Evolutionary conservation across 768 basidiomycete species (phyloP), one percentile per base, ranked within the genome.

Genomic region (Mycena rosella): DNA sequence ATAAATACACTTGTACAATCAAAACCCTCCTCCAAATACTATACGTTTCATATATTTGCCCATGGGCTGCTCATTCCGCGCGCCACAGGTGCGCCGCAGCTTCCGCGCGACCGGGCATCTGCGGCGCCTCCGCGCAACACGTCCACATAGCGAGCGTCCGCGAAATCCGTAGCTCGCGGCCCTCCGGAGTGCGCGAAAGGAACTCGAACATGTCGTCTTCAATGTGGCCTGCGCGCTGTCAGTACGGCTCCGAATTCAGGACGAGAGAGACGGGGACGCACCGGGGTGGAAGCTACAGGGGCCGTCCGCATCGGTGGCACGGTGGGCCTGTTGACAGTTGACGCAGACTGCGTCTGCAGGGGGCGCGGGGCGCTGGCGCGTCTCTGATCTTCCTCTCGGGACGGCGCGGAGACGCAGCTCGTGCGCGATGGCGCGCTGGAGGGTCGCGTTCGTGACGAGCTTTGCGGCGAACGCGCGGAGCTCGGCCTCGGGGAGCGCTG

Each of bases 81-180:
- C 48, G 54, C 64, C 63, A 66, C 26, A 67, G 52, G 49, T 77
- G 73, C 13, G 67, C 59, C 51, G 65, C 27, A 0, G 74, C 72
- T 20, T 64, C 60, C 5, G 75, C 74, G 65, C 83, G 84, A 6
- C 83, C 84, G 1, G 76, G 73, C 56, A 80, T 81, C 72, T 72
- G 72, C 61, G 79, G 80, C 34, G 83, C 83, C 62, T 84, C 82
- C 49, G 82, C 79, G 69, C 83, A 85, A 70, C 84, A 85, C 53
- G 78, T 84, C 84, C 84, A 85, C 82, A 84, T 84, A 15, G 76
- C 76, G 18, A 84, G 75, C 13, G 74, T 79, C 44, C 78, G 79
- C 27, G 79, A 72, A 15, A 76, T 78, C 36, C 76, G 76, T 62
- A 76, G 78, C 5, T 72, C 62, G 36, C 71, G 75, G 18, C 79